Conservation (phyloP, 306 rosid genomes). For the Adenanthera pavonina region DNA sequence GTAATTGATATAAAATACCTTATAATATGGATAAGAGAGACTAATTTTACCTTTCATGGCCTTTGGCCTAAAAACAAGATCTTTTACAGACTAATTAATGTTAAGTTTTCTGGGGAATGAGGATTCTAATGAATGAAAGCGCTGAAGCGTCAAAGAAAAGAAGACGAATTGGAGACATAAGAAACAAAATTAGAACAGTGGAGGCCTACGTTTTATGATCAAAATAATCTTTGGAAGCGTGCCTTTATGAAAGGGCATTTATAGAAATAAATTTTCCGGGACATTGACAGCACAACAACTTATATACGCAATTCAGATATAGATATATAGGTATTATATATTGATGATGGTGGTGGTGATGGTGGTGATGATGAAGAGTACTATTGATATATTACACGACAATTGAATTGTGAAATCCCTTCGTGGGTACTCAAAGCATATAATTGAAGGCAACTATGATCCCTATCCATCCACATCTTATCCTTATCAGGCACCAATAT, state of each 20-base stretch:
- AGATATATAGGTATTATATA: slow-evolving; percentile 22
- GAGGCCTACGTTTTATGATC: not conserved
- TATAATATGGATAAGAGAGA: too few species aligned
- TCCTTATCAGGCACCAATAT: too few species aligned
- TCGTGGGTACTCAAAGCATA: not conserved
- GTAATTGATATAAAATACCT: too few species aligned
- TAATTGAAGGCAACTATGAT: slow-evolving; percentile 5
- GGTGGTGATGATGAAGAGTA: not conserved
- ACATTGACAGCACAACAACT: slow-evolving; percentile 24
- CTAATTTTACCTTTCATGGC: too few species aligned
- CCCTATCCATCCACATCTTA: not conserved
- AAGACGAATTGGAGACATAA: not conserved
- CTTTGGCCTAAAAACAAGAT: not conserved
- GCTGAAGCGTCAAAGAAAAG: slow-evolving; percentile 11
- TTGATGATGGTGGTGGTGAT: too few species aligned
- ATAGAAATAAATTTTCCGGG: slow-evolving; percentile 27
- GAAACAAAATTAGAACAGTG: not conserved
- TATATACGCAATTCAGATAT: not conserved
- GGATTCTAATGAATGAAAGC: slow-evolving; percentile 22
- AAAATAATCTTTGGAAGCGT: not conserved
- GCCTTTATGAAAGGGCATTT: not conserved
- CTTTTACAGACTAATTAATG: slow-evolving; percentile 3
- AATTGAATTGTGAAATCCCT: slow-evolving; percentile 4
- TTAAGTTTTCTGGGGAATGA: not conserved
- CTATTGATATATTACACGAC: not conserved